These are phyloP conservation scores for Pulveroboletus frians DNA, from an alignment of 768 basidiomycete species.

Conservation along the genomic window DNA sequence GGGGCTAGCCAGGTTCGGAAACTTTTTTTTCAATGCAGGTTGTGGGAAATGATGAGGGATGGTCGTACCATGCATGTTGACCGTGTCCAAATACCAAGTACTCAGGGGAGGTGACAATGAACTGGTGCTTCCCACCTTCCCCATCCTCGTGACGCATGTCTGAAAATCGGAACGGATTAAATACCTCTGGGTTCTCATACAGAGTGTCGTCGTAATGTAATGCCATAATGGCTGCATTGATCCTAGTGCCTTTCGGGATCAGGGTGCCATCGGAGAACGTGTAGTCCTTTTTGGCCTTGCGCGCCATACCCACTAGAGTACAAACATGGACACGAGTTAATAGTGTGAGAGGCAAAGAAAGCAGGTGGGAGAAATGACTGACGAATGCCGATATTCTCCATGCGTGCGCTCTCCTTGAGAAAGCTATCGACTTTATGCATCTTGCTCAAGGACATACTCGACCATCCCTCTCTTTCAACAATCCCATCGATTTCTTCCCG, in stretches of 20 bases:
- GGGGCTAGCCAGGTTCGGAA: neutral
- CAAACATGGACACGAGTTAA: constrained; percentile 14
- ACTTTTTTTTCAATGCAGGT: no score
- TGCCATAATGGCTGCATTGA: neutral
- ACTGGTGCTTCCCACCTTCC: constrained; percentile 26
- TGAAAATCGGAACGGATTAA: neutral
- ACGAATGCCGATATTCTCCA: constrained; percentile 13
- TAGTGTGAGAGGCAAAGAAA: neutral
- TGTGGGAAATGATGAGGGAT: no score
- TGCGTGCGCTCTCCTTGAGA: no score
- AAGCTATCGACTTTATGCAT: constrained; percentile 34
- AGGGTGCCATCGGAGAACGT: neutral
- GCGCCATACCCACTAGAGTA: constrained; percentile 22
- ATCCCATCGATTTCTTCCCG: constrained; percentile 19
- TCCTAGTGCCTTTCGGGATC: neutral
- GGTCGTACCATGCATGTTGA: neutral
- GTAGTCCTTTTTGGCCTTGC: neutral
- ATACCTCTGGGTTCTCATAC: neutral
- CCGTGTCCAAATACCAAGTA: constrained; percentile 30
- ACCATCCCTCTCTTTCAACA: constrained; percentile 5
- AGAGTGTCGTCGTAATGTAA: neutral
- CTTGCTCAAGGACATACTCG: constrained; percentile 14
- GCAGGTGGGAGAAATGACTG: constrained; percentile 2
- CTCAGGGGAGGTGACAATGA: constrained; percentile 29
- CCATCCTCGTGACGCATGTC: neutral